Evolutionary conservation across 164 flowering plant species (phyloP).

Genomic region (Stephania cephalantha): DNA sequence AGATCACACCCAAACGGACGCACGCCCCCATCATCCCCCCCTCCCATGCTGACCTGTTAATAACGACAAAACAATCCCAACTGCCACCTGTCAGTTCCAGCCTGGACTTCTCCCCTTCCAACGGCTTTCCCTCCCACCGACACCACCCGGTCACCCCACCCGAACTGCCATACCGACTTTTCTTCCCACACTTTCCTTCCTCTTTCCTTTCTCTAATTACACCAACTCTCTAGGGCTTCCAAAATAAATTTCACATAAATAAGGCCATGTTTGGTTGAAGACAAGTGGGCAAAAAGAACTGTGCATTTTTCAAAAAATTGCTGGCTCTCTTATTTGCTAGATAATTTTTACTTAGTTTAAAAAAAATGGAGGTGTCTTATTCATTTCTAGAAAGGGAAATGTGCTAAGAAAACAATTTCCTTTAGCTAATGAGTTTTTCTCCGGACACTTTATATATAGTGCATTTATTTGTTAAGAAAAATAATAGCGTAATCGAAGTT

Average conservation of each 20-base stretch:
- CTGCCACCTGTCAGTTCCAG: constrained; percentile 46
- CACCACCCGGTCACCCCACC: constrained; percentile 23
- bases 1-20: constrained; percentile 1
- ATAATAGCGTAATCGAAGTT: too few species aligned
- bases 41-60: constrained; percentile 38
- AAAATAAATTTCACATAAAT: too few species aligned
- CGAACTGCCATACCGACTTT: background rate
- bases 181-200: background rate
- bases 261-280: too few species aligned
- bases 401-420: too few species aligned
- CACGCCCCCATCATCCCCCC: constrained; percentile 16
- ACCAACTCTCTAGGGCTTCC: too few species aligned
- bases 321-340: too few species aligned
- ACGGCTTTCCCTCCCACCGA: constrained; percentile 24
- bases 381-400: too few species aligned
- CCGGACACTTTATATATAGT: too few species aligned
- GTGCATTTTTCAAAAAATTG: too few species aligned
- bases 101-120: constrained; percentile 45
- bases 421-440: too few species aligned
- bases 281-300: too few species aligned
- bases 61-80: constrained; percentile 53
- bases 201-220: background rate
- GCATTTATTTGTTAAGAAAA: too few species aligned
- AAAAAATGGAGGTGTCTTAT: background rate
- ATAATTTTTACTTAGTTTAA: background rate